Percentiles rank a stretch among this genome's conserved stretches.
Conservation (phyloP, 345 rosid genomes). For the Eucalyptus guilfoylei region DNA sequence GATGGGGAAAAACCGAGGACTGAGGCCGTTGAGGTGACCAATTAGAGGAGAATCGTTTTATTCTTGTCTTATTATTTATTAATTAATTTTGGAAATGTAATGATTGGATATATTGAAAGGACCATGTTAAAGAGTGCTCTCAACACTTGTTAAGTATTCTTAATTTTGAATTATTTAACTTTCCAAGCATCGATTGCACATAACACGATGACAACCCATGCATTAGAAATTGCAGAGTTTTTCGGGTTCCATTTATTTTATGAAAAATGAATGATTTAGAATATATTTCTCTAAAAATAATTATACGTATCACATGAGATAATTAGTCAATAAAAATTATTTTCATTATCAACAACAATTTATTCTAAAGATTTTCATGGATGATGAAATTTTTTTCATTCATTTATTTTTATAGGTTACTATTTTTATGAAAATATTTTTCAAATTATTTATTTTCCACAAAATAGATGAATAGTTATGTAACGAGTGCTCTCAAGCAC, state of each 20-base stretch:
- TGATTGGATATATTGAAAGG: not conserved
- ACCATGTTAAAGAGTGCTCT: not conserved
- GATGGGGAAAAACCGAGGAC: not conserved
- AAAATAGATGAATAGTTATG: not conserved
- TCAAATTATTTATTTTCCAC: fast-evolving
- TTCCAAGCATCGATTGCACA: not conserved
- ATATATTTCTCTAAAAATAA: too few species aligned
- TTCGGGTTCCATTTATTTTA: fast-evolving
- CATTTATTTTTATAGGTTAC: too few species aligned
- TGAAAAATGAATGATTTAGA: too few species aligned
- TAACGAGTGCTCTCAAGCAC: not conserved
- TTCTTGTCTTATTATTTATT: not conserved
- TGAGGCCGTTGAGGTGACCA: not conserved
- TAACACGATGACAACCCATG: not conserved
- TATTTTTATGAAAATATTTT: too few species aligned
- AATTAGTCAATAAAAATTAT: too few species aligned
- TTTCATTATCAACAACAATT: too few species aligned
- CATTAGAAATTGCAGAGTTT: not conserved
- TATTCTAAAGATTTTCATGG: too few species aligned
- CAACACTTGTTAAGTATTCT: not conserved
- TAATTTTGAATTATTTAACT: not conserved
- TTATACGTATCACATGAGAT: too few species aligned
- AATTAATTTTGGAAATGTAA: not conserved
- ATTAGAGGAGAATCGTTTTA: not conserved
- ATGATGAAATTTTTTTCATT: too few species aligned